phyloP scores from a whole-genome alignment of 257 asterid genomes.

The Orobanche coerulescens region DNA sequence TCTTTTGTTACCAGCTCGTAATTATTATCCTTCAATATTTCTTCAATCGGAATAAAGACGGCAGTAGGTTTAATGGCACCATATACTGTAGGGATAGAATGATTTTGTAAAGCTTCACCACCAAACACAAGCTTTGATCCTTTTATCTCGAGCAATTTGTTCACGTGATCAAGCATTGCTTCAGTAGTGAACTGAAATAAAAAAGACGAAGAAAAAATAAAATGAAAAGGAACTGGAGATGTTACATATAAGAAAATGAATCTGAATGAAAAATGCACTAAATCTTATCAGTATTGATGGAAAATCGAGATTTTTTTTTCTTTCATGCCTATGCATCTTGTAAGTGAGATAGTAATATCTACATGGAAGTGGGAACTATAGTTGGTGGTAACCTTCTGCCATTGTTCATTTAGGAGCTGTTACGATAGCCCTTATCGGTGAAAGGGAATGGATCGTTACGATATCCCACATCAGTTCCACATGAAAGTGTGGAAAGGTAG shows the following conservation, averaged over 20 bases:
- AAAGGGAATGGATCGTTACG: no score
- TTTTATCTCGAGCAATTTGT: conserved; percentile 63
- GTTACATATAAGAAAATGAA: background rate
- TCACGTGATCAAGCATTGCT: conserved; percentile 68
- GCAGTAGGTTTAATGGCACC: conserved; percentile 98
- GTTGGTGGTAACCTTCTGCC: no score
- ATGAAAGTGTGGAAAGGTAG: no score
- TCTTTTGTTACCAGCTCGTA: conserved; percentile 73
- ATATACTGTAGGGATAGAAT: conserved; percentile 72
- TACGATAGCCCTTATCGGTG: no score
- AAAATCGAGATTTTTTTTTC: no score
- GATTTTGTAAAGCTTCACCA: conserved; percentile 68
- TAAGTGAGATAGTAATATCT: no score
- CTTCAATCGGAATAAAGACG: conserved; percentile 78
- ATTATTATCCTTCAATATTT: conserved; percentile 60
- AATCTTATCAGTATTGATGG: background rate
- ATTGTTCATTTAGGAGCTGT: no score
- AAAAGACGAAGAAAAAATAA: background rate
- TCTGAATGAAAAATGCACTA: background rate
- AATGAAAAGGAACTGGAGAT: background rate
- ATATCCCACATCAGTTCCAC: no score
- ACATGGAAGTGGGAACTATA: no score
- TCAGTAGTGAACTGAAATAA: conserved; percentile 65
- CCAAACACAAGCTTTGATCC: conserved; percentile 88
- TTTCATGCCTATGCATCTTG: no score